A percentile compares a stretch with the other conserved stretches of the same genome.
phyloP scores from a whole-genome alignment of 192 early-diverging fungal genomes.

The Coemansia sp. region DNA sequence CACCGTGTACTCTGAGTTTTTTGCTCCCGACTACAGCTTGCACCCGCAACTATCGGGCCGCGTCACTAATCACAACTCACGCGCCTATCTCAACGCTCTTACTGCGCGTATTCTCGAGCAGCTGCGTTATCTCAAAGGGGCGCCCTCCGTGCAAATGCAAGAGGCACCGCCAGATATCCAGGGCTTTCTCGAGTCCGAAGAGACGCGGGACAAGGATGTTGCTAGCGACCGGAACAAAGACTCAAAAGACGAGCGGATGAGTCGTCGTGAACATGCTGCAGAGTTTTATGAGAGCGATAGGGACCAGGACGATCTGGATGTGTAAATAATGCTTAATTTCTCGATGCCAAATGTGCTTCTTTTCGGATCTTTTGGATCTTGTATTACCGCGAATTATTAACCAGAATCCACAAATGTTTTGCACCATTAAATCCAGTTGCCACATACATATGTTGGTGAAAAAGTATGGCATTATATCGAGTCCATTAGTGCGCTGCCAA shows the following conservation, averaged over 20 bases:
- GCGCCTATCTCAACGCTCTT: constrained; percentile 77
- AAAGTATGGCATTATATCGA: neutral
- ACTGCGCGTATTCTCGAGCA: constrained; percentile 80
- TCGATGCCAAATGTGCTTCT: neutral
- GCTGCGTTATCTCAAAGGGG: constrained; percentile 78
- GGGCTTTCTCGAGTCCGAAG: constrained; percentile 50
- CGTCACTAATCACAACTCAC: constrained; percentile 87
- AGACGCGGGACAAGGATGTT: constrained; percentile 25
- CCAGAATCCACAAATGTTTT: too few relatives aligned
- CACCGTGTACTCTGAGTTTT: constrained; percentile 78
- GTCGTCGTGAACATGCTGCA: constrained; percentile 30
- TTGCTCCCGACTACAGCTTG: constrained; percentile 85
- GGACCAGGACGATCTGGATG: constrained; percentile 32
- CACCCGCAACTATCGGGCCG: constrained; percentile 80
- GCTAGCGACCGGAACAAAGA: constrained; percentile 21
- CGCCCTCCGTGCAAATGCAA: constrained; percentile 96
- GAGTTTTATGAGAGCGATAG: constrained; percentile 52
- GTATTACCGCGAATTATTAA: too few relatives aligned
- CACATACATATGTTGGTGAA: too few relatives aligned
- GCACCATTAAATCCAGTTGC: too few relatives aligned
- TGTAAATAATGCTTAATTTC: neutral
- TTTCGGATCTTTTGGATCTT: too few relatives aligned
- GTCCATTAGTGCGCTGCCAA: constrained; percentile 21
- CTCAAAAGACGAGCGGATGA: constrained; percentile 23
- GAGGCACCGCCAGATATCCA: constrained; percentile 68